Conservation (phyloP, 78 protist genomes). For the Protostelium mycophagum region DNA sequence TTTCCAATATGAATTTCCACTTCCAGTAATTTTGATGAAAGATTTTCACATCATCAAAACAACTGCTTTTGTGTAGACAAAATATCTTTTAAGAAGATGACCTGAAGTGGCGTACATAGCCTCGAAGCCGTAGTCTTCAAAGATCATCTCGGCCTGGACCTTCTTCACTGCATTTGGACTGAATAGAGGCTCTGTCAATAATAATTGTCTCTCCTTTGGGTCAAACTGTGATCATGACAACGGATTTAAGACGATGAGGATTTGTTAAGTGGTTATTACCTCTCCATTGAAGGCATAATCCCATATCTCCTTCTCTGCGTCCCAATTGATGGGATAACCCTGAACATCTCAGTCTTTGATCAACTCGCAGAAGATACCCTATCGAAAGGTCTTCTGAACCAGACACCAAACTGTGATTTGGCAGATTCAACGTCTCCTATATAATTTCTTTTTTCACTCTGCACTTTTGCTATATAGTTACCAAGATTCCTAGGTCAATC, state of each 20-base stretch:
- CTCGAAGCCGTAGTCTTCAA: neutral
- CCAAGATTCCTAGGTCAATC: neutral
- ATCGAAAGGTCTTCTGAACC: neutral
- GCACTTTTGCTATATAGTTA: slow-evolving; percentile 42
- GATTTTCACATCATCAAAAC: too few species aligned
- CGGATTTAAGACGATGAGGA: neutral
- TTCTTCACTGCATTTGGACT: neutral
- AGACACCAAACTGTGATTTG: neutral
- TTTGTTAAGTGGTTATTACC: slow-evolving; percentile 26
- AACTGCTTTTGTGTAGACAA: too few species aligned
- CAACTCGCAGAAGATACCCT: slow-evolving; percentile 10
- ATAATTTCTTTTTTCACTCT: slow-evolving; percentile 20
- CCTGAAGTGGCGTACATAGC: neutral
- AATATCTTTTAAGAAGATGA: too few species aligned
- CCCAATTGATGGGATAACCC: slow-evolving; percentile 66
- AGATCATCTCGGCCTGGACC: neutral
- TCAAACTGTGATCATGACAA: neutral
- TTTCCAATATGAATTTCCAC: too few species aligned
- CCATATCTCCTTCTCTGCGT: slow-evolving; percentile 67
- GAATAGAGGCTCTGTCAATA: neutral
- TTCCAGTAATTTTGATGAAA: too few species aligned
- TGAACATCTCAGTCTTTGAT: slow-evolving; percentile 46
- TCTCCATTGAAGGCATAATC: slow-evolving; percentile 32
- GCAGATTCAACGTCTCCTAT: slow-evolving; percentile 20
- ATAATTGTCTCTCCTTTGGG: neutral